These are phyloP conservation scores for Colletotrichum tanaceti DNA, from an alignment of 2,329 filamentous ascomycete genomes.

Conservation along the genomic window DNA sequence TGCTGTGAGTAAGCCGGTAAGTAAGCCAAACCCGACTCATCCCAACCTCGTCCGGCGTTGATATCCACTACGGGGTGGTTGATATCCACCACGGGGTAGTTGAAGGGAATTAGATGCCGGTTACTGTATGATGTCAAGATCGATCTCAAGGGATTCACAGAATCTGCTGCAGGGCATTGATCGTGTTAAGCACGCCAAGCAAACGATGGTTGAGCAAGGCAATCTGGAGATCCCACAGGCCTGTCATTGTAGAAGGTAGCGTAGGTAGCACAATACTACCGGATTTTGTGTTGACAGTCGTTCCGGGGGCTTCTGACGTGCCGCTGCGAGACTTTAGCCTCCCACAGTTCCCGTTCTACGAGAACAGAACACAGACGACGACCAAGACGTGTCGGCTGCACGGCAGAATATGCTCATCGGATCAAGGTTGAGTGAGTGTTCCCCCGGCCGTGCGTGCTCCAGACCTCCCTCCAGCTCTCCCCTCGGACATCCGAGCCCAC, in stretches of 20 bases:
- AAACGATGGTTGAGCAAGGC: background rate
- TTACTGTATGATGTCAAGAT: no score
- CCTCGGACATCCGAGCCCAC: constrained; percentile 23
- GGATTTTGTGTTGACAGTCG: background rate
- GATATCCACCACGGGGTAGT: background rate
- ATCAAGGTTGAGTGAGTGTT: no score
- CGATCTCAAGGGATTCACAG: background rate
- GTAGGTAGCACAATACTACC: no score
- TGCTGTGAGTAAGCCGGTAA: background rate
- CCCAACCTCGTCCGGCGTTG: background rate
- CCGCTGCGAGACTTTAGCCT: background rate
- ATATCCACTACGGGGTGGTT: background rate
- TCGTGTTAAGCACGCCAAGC: background rate
- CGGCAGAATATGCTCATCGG: constrained; percentile 5
- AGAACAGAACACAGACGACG: background rate
- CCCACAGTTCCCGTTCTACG: constrained; percentile 8
- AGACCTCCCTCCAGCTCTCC: background rate
- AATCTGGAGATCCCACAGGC: no score
- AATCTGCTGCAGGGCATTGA: background rate
- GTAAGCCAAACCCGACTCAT: background rate
- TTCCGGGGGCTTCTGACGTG: background rate
- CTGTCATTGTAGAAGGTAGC: no score
- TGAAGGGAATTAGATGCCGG: no score
- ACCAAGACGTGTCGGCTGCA: constrained; percentile 22
- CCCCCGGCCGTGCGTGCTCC: constrained; percentile 17